These are phyloP conservation scores for Puccinia triticina DNA, from an alignment of 1,284 basidiomycete species.

Conservation along the genomic window DNA sequence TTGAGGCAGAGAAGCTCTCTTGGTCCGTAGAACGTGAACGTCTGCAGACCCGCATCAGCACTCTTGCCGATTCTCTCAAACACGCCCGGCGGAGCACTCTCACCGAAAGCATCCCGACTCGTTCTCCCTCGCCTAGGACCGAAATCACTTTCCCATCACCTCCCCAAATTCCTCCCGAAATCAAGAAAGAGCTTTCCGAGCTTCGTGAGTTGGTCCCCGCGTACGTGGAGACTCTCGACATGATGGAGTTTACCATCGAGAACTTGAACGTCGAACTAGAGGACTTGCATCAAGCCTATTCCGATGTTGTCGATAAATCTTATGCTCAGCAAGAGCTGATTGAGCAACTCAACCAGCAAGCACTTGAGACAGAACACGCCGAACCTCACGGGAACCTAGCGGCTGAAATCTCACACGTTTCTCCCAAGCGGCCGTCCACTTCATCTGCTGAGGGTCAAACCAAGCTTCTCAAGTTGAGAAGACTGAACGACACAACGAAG, in stretches of 20 bases:
- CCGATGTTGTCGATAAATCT: not conserved
- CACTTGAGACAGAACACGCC: not conserved
- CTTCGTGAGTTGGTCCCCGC: slow-evolving; percentile 22
- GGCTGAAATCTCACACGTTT: slow-evolving; percentile 9
- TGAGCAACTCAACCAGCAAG: slow-evolving; percentile 18
- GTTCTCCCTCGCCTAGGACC: not conserved
- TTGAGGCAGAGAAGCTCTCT: slow-evolving; percentile 2
- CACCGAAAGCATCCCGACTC: not conserved
- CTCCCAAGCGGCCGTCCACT: slow-evolving; percentile 12
- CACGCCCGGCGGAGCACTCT: not conserved
- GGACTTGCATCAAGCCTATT: slow-evolving; percentile 6
- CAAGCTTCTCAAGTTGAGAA: not conserved
- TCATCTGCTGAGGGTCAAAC: slow-evolving; percentile 2
- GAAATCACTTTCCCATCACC: not conserved
- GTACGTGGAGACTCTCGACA: slow-evolving; percentile 9
- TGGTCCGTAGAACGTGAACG: slow-evolving; percentile 10
- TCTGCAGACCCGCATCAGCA: not conserved
- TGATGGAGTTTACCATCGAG: not conserved
- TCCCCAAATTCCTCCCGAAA: not conserved
- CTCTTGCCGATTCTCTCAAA: slow-evolving; percentile 12
- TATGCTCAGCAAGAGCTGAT: slow-evolving; percentile 16
- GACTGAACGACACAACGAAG: slow-evolving; percentile 1
- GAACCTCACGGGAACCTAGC: not conserved
- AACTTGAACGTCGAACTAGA: slow-evolving; percentile 21
- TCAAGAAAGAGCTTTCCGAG: slow-evolving; percentile 7